Evolutionary conservation across 2,329 filamentous ascomycete genomes (phyloP).

Genomic region (Lachnellula suecica): DNA sequence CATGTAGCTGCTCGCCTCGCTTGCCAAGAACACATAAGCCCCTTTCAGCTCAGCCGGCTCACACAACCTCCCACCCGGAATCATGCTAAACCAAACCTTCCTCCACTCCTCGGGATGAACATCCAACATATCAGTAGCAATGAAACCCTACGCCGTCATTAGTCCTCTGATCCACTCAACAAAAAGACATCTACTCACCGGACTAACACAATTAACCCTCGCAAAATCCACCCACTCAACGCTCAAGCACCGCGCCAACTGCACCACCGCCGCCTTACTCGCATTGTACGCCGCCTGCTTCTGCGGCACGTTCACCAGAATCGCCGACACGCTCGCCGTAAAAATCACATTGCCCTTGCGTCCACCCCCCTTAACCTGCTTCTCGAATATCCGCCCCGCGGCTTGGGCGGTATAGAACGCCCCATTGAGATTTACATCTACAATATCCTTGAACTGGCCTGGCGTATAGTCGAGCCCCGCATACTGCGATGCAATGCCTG

Average conservation of each 20-base stretch:
- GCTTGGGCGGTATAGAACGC: constrained; percentile 45
- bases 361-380: constrained; percentile 12
- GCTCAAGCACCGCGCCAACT: constrained; percentile 39
- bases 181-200: constrained; percentile 15
- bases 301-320: constrained; percentile 41
- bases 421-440: constrained; percentile 36
- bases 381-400: constrained; percentile 38
- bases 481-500: constrained; percentile 36
- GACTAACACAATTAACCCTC: constrained; percentile 41
- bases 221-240: constrained; percentile 45
- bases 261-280: constrained; percentile 42
- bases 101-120: constrained; percentile 28
- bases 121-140: constrained; percentile 27
- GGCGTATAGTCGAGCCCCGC: constrained; percentile 40
- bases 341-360: constrained; percentile 39
- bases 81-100: constrained; percentile 16
- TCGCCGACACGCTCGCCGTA: constrained; percentile 39
- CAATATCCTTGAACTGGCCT: constrained; percentile 37
- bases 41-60: constrained; percentile 37
- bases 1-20: constrained; percentile 59
- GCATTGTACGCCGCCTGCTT: constrained; percentile 44
- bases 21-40: constrained; percentile 52
- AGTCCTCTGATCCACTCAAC: background rate
- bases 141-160: constrained; percentile 3
- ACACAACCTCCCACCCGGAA: constrained; percentile 13